Base-by-base conservation (phyloP, 2,329 filamentous ascomycete species). In the Xylaria sp. region DNA sequence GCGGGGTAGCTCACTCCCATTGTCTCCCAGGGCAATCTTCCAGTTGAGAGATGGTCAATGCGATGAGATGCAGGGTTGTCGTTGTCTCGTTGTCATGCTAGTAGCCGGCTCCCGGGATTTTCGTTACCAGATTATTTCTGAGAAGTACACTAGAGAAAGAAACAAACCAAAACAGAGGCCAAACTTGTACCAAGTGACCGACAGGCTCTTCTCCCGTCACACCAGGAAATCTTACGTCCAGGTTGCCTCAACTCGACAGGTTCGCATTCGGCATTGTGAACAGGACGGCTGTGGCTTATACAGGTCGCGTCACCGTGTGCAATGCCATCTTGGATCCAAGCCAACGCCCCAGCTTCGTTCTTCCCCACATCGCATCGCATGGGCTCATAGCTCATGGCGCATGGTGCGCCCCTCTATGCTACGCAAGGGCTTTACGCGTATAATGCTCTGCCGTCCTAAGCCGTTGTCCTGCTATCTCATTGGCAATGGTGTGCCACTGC, bases 281-380 rank as follows among this genome's bases (percentile, higher is more conserved):
- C 3, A 23, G 38, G 11, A 46, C 23, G 13, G 54, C 31, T 21
- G 37, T 52, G 56, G 56, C 48, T 59, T 54, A 54, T 47, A 51
- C 21, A 23, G 41, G 29, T 55, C 31, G 33, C 56, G 49, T 59
- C 56, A 59, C 40, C 47, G 17, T 31, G 44, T 49, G 54, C 54
- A 44, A 44, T 41, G 25, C 44, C 25, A 44, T 58, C 41, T 58
- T 49, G 15, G 40, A 27, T 23, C 29, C 17, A 19, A 35, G 41
- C 10, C 21, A 6, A 47, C 47, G 23, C 48, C 29, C 57, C 51
- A 51, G 41, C 33, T 38, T 62, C 47, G 8, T 4, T 38, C 25
- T 40, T 46, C 54, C 54, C 55, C 55, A 58, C 55, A 52, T 27
- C 55, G 3, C 47, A 44, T 52, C 27, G 47, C 44, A 33, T 41